A percentile compares a stretch with the other conserved stretches of the same genome.
Conservation (phyloP, 179 eudicot genomes). For the Beta macrorhiza region DNA sequence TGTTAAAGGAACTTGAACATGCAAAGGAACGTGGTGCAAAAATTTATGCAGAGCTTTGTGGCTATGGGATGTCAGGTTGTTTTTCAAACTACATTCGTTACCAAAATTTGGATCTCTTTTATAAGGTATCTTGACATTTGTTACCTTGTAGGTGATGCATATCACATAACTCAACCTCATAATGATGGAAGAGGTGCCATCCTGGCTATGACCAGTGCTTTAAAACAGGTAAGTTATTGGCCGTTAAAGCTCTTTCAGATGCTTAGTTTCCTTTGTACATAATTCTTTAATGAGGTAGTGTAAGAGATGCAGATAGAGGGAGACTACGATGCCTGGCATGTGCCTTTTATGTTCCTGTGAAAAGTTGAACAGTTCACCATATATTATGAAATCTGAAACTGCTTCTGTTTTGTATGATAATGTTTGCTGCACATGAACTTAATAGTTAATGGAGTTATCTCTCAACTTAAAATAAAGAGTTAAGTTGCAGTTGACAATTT, state of each 20-base stretch:
- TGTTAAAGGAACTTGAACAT: constrained; percentile 75
- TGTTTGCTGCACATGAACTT: background rate
- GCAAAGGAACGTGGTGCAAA: constrained; percentile 87
- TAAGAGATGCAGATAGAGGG: background rate
- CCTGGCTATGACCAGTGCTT: constrained; percentile 87
- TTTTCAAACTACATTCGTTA: constrained; percentile 8
- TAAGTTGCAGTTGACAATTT: background rate
- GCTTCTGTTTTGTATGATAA: background rate
- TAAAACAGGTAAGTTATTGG: constrained; percentile 59
- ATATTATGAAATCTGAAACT: background rate
- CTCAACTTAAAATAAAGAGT: background rate
- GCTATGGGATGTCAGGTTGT: constrained; percentile 96
- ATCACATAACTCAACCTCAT: constrained; percentile 95
- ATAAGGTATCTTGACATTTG: constrained; percentile 7
- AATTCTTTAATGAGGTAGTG: background rate
- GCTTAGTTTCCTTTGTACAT: background rate
- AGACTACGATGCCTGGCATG: background rate
- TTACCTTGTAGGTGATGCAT: constrained; percentile 68
- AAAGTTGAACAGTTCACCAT: background rate
- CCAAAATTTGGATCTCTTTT: background rate
- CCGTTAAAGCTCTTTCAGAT: background rate
- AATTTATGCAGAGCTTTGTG: constrained; percentile 83
- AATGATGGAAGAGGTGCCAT: constrained; percentile 87
- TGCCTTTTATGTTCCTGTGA: background rate
- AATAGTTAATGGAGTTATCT: background rate